A percentile compares a stretch with the other conserved stretches of the same genome.
phyloP scores from a whole-genome alignment of 768 basidiomycete genomes.

The Tephrocybe sp. region DNA sequence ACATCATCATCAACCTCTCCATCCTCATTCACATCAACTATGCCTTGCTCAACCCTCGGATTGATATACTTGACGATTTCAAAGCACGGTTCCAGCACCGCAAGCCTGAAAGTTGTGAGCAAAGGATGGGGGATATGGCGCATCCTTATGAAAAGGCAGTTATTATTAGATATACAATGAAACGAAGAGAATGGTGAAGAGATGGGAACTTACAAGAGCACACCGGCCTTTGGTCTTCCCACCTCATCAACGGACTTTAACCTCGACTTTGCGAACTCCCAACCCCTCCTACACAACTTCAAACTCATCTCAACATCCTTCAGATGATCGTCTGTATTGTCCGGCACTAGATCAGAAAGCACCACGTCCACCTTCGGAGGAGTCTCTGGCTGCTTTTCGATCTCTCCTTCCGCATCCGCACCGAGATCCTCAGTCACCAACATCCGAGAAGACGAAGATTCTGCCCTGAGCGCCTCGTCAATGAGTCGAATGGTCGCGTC shows the following conservation, averaged over 20 bases:
- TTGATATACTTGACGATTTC: slow-evolving; percentile 59
- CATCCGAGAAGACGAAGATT: not conserved
- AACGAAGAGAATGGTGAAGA: not conserved
- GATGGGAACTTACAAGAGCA: slow-evolving; percentile 49
- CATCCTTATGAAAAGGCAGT: slow-evolving; percentile 43
- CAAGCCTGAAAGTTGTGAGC: slow-evolving; percentile 55
- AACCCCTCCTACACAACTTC: slow-evolving; percentile 69
- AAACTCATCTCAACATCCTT: slow-evolving; percentile 68
- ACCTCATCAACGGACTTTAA: slow-evolving; percentile 44
- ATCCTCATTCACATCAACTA: not conserved
- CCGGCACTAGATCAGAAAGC: slow-evolving; percentile 87
- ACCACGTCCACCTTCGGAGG: slow-evolving; percentile 67
- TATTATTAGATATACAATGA: slow-evolving; percentile 1
- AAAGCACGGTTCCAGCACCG: slow-evolving; percentile 60
- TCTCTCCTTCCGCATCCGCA: not conserved
- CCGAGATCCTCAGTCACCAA: not conserved
- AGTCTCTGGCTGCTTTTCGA: slow-evolving; percentile 7
- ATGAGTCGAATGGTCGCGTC: slow-evolving; percentile 45
- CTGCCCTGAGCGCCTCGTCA: slow-evolving; percentile 22
- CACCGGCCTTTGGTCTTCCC: slow-evolving; percentile 42
- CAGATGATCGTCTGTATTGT: slow-evolving; percentile 63
- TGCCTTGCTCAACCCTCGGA: slow-evolving; percentile 39
- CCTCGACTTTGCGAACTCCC: slow-evolving; percentile 57
- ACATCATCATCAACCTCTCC: not conserved
- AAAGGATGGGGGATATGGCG: slow-evolving; percentile 83